Percentiles rank a stretch among this genome's conserved stretches.
Conservation (phyloP, 768 basidiomycete genomes). For the Panellus pusillus region DNA sequence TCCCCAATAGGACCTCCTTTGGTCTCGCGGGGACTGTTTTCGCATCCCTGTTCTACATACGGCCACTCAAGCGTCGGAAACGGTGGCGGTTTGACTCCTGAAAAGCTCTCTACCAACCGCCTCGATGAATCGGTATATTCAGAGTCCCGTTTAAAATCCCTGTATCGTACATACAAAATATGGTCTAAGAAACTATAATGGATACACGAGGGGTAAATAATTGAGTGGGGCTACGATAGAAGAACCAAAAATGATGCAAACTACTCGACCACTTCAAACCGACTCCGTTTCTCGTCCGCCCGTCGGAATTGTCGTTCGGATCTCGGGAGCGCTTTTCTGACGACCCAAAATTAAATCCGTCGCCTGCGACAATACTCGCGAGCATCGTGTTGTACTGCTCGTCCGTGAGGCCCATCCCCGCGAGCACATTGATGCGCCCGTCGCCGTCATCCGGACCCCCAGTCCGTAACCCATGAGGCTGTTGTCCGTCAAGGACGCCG, state of each 20-base stretch:
- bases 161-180: too few relatives aligned
- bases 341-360: conserved; percentile 41
- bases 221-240: background rate
- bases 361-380: conserved; percentile 68
- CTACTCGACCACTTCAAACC: conserved; percentile 62
- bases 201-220: background rate
- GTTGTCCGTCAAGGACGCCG: conserved; percentile 19
- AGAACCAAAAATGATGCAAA: background rate
- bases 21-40: too few relatives aligned
- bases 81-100: too few relatives aligned
- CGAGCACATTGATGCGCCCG: conserved; percentile 75
- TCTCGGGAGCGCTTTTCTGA: conserved; percentile 33
- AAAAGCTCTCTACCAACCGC: too few relatives aligned
- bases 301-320: conserved; percentile 36
- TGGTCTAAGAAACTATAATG: too few relatives aligned
- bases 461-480: conserved; percentile 13
- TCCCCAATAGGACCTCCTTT: too few relatives aligned
- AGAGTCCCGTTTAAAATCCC: too few relatives aligned
- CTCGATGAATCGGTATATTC: too few relatives aligned
- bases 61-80: too few relatives aligned
- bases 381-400: conserved; percentile 84
- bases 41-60: too few relatives aligned
- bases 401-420: conserved; percentile 84
- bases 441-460: conserved; percentile 44
- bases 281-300: conserved; percentile 55